phyloP scores from a whole-genome alignment of 2,329 filamentous ascomycete species.

The Pestalotiopsis sp. region DNA sequence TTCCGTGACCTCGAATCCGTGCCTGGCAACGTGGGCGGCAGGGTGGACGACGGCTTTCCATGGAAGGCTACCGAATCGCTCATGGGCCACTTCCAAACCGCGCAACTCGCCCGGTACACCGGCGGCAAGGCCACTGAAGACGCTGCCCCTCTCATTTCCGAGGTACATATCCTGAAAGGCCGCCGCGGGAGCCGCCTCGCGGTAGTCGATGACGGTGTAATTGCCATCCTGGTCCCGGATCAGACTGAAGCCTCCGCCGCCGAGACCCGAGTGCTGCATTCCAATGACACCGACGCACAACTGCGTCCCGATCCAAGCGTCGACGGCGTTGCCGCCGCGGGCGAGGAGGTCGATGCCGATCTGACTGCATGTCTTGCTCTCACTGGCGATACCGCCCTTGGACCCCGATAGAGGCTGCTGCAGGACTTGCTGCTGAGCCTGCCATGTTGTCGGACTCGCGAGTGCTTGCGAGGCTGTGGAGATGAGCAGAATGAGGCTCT shows the following conservation, averaged over 20 bases:
- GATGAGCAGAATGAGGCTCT: background rate
- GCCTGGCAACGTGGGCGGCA: conserved; percentile 71
- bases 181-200: conserved; percentile 83
- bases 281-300: conserved; percentile 77
- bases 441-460: conserved; percentile 22
- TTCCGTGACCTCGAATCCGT: conserved; percentile 74
- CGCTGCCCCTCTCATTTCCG: conserved; percentile 66
- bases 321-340: conserved; percentile 70
- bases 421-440: conserved; percentile 22
- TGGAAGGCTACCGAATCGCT: conserved; percentile 67
- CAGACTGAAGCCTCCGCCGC: conserved; percentile 88
- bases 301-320: conserved; percentile 73
- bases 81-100: conserved; percentile 79
- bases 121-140: conserved; percentile 72
- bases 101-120: conserved; percentile 76
- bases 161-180: conserved; percentile 85
- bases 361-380: conserved; percentile 34
- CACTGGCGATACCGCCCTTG: conserved; percentile 32
- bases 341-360: conserved; percentile 34
- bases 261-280: conserved; percentile 82
- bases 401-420: conserved; percentile 16
- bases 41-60: conserved; percentile 76
- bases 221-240: conserved; percentile 70
- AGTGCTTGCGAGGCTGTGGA: conserved; percentile 10
- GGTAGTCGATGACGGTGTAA: conserved; percentile 88